Percentiles rank a stretch among this genome's conserved stretches.
phyloP scores from a whole-genome alignment of 176 grass and related monocot species.

The Zizania latifolia region DNA sequence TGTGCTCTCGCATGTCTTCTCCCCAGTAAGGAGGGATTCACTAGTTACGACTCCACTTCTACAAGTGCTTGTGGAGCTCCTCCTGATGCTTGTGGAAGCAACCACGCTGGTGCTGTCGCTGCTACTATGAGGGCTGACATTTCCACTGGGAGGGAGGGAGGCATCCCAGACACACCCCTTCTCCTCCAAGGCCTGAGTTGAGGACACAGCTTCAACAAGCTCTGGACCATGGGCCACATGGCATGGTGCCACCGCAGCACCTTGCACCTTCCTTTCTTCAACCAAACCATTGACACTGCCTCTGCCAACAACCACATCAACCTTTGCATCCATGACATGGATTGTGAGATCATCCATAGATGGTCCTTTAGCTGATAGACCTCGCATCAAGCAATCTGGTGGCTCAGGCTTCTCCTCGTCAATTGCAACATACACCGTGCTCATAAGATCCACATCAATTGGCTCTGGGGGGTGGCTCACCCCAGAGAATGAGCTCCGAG shows the following conservation, averaged over 20 bases:
- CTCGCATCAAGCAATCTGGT: constrained; percentile 34
- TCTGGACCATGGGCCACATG: background rate
- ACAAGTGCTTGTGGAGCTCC: constrained; percentile 45
- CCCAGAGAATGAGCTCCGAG: constrained; percentile 64
- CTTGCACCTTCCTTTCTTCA: constrained; percentile 32
- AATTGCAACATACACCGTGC: constrained; percentile 65
- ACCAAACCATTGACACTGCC: constrained; percentile 21
- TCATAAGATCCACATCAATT: constrained; percentile 81
- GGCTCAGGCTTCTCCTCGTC: constrained; percentile 54
- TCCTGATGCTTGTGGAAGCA: constrained; percentile 39
- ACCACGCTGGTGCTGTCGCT: constrained; percentile 55
- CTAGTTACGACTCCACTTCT: constrained; percentile 42
- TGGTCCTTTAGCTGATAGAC: constrained; percentile 46
- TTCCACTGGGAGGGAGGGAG: constrained; percentile 70
- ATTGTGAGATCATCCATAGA: constrained; percentile 62
- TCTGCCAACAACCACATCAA: constrained; percentile 21
- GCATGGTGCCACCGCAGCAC: constrained; percentile 19
- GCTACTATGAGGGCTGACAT: constrained; percentile 77
- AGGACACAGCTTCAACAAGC: constrained; percentile 3
- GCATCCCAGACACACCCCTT: constrained; percentile 69
- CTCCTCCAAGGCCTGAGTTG: constrained; percentile 50
- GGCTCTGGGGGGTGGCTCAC: constrained; percentile 79
- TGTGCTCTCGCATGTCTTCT: constrained; percentile 33
- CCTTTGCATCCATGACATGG: constrained; percentile 24
- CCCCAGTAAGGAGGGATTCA: constrained; percentile 32